Evolutionary conservation across 495 filamentous ascomycete genomes (phyloP), one percentile per base, ranked within the genome.

Genomic region (Aspergillus bridgeri): DNA sequence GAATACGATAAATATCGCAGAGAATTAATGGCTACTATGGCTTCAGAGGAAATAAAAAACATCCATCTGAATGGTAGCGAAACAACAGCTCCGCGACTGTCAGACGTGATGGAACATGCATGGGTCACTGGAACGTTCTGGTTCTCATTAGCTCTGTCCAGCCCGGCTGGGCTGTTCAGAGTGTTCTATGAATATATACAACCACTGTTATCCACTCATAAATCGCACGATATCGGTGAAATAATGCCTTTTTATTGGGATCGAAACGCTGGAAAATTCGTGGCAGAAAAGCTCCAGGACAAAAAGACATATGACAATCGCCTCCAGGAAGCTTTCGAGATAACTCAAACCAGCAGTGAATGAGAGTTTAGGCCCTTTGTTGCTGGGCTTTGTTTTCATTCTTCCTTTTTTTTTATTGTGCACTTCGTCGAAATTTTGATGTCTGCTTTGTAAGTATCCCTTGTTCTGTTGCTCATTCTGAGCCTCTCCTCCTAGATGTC

Each of bases 21-120:
- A 9, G 66, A 68, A 42, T 68, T 68, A 20, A 56, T 66, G 60
- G 18, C 51, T 11, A 38, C 27, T 15, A 56, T 61, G 45, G 53
- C 17, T 3, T 52, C 63, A 21, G 55, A 64, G 50, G 58, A 68
- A 7, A n/a, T n/a, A 5, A 17, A 49, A 24, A 24, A 49, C 8
- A 22, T n/a, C 3, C 20, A 49, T 7, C 44, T 11, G 7, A 46
- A 22, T 3, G 43, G 43, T 5, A 3, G 4, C 43, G 19, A 45
- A 13, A 11, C 3, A 22, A 48, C 20, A 15, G 1, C 24, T 3
- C 47, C 21, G 25, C 47, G 21, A 6, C 6, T 25, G 21, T 49
- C 47, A 6, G 47, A 49, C 1, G 3, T 52, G 1, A 17, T 52
- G 11, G 15, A 52, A 19, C 15, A 52, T 2, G 17, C 24, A 5